Base-by-base conservation (phyloP, 768 basidiomycete species). In the Leucosporidium creatinivorum region DNA sequence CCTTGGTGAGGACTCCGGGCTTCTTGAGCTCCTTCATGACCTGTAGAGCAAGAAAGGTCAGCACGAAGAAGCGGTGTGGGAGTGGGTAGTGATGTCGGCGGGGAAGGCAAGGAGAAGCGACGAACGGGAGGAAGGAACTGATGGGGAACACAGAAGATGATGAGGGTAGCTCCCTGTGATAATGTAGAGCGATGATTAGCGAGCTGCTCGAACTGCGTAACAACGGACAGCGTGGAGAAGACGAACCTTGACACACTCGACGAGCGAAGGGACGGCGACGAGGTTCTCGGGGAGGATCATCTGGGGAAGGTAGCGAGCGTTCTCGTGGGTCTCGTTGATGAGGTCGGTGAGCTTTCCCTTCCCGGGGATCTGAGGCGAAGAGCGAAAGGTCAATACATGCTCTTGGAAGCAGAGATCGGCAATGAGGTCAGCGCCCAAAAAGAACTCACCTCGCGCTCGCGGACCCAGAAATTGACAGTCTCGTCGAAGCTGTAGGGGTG, bases 121-220 rank as follows among this genome's bases (percentile, higher is more conserved):
- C 58, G 15, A 15, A 63, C 64, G 54, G 61, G 60, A 23, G 66
- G 69, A 64, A 69, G 51, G 57, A 71, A 76, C 71, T 81, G 80
- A 69, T 81, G 81, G 28, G 81, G 81, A 62, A 80, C 74, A 55
- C 80, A 80, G 63, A 81, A 79, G 50, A 81, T 78, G 67, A 81
- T 69, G 3, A 78, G 78, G 1, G 80, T 81, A 3, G 80, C 80
- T 39, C 74, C 79, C 67, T 79, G 76, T 61, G 15, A 13, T 44
- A 17, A 13, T 15, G 39, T 44, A 78, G 21, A 9, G 47, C 15
- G 30, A 28, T 61, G 61, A 17, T 26, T 4, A 21, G 25, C 30
- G 2, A 10, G 15, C 10, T 44, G 13, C 13, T 44, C 39, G 6
- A 36, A 44, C 8, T 2, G 39, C 2, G 15, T 2, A 13, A 10